phyloP scores from a whole-genome alignment of 2,329 filamentous ascomycete genomes.

The Talaromyces sp. region DNA sequence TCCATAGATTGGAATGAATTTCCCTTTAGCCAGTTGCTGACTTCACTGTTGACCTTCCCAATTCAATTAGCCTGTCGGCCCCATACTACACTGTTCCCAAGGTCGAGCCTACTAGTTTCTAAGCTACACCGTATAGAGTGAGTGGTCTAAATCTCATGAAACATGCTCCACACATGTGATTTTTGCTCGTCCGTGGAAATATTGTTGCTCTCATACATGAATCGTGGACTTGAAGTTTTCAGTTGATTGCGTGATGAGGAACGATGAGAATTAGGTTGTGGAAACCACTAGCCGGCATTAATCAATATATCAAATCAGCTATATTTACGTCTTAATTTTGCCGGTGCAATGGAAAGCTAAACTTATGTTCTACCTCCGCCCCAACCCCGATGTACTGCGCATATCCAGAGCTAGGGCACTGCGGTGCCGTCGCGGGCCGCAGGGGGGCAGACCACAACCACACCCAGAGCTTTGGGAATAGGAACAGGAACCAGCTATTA shows the following conservation, averaged over 20 bases:
- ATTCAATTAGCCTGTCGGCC: background rate
- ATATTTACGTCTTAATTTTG: background rate
- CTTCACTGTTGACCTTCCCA: background rate
- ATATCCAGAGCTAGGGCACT: background rate
- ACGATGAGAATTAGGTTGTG: background rate
- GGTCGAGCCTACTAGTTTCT: background rate
- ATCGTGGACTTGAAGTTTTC: background rate
- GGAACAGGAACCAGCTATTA: background rate
- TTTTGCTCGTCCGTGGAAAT: background rate
- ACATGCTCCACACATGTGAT: background rate
- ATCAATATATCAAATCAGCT: background rate
- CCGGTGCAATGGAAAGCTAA: background rate
- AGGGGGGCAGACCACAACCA: background rate
- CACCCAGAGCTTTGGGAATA: background rate
- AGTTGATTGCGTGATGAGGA: background rate
- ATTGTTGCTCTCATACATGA: background rate
- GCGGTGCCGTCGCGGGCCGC: constrained; percentile 2
- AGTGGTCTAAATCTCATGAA: background rate
- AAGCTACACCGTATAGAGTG: background rate
- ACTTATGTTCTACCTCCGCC: background rate
- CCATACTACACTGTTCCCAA: background rate
- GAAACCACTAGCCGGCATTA: background rate
- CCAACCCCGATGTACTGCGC: background rate
- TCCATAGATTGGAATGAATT: background rate
- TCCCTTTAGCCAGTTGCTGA: background rate